A percentile compares a stretch with the other conserved stretches of the same genome.
Evolutionary conservation across 257 asterid genomes (phyloP).

Genomic region (Gentiana dahurica): DNA sequence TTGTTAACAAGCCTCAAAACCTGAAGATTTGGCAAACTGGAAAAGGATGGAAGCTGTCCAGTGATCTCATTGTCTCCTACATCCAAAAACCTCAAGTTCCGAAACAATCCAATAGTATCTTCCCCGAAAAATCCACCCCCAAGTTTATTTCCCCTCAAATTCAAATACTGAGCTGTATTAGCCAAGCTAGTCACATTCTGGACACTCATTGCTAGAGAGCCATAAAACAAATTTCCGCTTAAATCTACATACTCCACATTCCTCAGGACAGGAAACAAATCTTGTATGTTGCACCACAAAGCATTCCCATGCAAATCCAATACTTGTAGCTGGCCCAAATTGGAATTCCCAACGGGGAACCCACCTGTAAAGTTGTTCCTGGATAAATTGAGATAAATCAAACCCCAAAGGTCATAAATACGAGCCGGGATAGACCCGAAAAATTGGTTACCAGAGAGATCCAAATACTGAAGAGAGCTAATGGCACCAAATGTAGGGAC

Average conservation of each 20-base stretch:
- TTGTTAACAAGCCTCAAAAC: slow-evolving; percentile 53
- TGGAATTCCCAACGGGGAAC: slow-evolving; percentile 51
- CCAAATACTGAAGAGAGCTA: slow-evolving; percentile 52
- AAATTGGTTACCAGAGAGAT: slow-evolving; percentile 67
- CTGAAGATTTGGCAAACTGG: slow-evolving; percentile 41
- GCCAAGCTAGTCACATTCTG: slow-evolving; percentile 62
- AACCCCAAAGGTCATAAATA: slow-evolving; percentile 49
- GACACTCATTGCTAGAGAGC: slow-evolving; percentile 38
- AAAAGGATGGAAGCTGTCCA: slow-evolving; percentile 58
- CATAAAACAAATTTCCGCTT: slow-evolving; percentile 50
- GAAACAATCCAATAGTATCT: slow-evolving; percentile 42
- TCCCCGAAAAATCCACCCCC: slow-evolving; percentile 47
- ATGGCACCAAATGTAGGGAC: slow-evolving; percentile 67
- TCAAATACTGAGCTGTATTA: slow-evolving; percentile 44
- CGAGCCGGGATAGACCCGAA: slow-evolving; percentile 70
- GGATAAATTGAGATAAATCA: slow-evolving; percentile 55
- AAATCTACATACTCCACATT: slow-evolving; percentile 66
- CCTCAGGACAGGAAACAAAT: slow-evolving; percentile 47
- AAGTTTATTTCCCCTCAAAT: slow-evolving; percentile 60
- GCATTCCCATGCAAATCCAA: slow-evolving; percentile 64
- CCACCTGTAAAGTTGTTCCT: slow-evolving; percentile 48
- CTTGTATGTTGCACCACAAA: slow-evolving; percentile 44
- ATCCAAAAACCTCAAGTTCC: slow-evolving; percentile 60
- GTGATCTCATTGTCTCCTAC: slow-evolving; percentile 46
- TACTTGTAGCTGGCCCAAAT: slow-evolving; percentile 61